A percentile compares a stretch with the other conserved stretches of the same genome.
phyloP scores from a whole-genome alignment of 371 early-diverging fungal genomes.

The Circinella minor region DNA sequence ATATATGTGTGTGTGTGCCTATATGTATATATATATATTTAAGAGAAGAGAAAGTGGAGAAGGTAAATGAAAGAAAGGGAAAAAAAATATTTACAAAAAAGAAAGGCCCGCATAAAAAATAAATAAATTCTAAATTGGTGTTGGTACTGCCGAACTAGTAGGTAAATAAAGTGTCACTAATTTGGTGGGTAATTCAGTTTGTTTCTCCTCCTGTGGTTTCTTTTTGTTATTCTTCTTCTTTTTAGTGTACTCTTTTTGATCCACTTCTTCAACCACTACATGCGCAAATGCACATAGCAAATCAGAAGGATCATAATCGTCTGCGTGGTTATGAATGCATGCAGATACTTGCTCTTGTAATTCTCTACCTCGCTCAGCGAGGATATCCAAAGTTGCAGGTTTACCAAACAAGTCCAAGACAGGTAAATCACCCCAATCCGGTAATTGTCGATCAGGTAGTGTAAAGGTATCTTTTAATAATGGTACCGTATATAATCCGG shows the following conservation, averaged over 20 bases:
- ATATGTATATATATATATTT: too few species aligned
- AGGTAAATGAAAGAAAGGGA: background rate
- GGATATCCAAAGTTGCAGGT: conserved; percentile 26
- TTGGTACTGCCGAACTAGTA: background rate
- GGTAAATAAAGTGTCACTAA: conserved; percentile 6
- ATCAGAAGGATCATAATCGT: conserved; percentile 46
- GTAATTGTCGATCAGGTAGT: conserved; percentile 9
- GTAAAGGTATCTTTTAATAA: conserved; percentile 32
- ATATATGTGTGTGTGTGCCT: too few species aligned
- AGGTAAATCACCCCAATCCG: conserved; percentile 39
- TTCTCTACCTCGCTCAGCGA: conserved; percentile 45
- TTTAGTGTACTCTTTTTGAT: background rate
- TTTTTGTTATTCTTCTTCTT: background rate
- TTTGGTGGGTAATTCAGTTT: background rate
- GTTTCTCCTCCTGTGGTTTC: background rate
- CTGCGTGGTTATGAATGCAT: conserved; percentile 33
- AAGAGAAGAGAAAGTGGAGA: background rate
- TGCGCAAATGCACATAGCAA: conserved; percentile 47
- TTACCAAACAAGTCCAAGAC: conserved; percentile 59
- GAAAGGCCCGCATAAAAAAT: background rate
- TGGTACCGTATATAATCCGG: conserved; percentile 53
- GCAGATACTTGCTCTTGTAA: conserved; percentile 55
- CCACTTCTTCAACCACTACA: conserved; percentile 22
- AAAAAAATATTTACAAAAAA: background rate
- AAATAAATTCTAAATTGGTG: background rate